Evolutionary conservation across 495 filamentous ascomycete genomes (phyloP).

Genomic region (Neurospora sp.): DNA sequence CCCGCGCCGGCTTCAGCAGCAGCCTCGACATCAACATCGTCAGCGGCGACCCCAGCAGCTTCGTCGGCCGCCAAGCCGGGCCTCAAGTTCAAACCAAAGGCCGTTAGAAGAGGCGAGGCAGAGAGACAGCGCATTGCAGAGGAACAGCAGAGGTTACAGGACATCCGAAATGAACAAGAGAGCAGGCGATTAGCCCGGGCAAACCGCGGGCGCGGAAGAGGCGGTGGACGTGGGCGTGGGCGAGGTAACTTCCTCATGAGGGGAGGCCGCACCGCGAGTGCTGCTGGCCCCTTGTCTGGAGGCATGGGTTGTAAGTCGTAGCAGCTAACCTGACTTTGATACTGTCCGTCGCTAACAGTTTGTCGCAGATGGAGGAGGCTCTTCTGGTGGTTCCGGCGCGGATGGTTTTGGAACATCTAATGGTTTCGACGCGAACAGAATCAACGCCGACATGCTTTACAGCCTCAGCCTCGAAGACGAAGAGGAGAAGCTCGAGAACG

Average conservation of each 20-base stretch:
- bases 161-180: slow-evolving; percentile 24
- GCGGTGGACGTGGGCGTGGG: slow-evolving; percentile 29
- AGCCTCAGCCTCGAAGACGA: slow-evolving; percentile 19
- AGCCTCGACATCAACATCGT: not conserved
- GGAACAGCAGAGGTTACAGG: slow-evolving; percentile 23
- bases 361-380: slow-evolving; percentile 20
- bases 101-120: slow-evolving; percentile 28
- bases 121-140: slow-evolving; percentile 33
- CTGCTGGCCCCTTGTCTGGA: slow-evolving; percentile 29
- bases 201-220: slow-evolving; percentile 21
- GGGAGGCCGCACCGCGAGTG: slow-evolving; percentile 15
- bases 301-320: slow-evolving; percentile 22
- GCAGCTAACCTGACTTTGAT: not conserved
- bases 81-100: slow-evolving; percentile 33
- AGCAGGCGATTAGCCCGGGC: slow-evolving; percentile 10
- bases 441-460: slow-evolving; percentile 35
- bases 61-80: slow-evolving; percentile 6
- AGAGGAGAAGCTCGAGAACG: slow-evolving; percentile 13
- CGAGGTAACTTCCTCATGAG: slow-evolving; percentile 27
- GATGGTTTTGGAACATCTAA: slow-evolving; percentile 16
- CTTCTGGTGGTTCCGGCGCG: slow-evolving; percentile 21
- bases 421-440: slow-evolving; percentile 21
- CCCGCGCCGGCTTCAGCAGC: not conserved
- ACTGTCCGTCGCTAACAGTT: not conserved
- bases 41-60: not conserved